Base-by-base conservation (phyloP, 2,329 filamentous ascomycete genomes). In the Plectosphaerella plurivora region DNA sequence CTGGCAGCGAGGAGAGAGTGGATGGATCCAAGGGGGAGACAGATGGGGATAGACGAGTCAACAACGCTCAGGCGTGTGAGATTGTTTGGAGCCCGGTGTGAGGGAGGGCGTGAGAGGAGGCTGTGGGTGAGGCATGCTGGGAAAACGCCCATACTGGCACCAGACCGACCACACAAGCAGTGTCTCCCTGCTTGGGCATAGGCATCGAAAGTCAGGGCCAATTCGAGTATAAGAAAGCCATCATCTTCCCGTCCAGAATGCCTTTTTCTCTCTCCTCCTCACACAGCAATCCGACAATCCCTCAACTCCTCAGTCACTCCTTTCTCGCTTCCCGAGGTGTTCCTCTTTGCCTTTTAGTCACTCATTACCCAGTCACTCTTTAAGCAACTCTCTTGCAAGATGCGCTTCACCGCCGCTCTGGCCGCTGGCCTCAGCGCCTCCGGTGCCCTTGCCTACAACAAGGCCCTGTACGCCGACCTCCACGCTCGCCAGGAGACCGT, bases 311-410 rank as follows among this genome's bases (percentile, higher is more conserved):
- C 48, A 50, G 20, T 18, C 24, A 4, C 22, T 41, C 44, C 48
- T 22, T 22, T 46, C 22, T 28, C 22, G 20, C 12, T 28, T 20
- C 41, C 41, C 18, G 41, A 39, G 47, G 47, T 49, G 18, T 50
- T 50, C 37, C 39, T 44, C 39, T 45, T 41, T 46, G 20, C 15
- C 25, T 46, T 46, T 22, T 14, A 25, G 44, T 46, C 44, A 46
- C 44, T 46, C 44, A 18, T 41, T 50, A 33, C 35, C 22, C 24
- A 50, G 48, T 50, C 48, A 41, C 48, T 50, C 48, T 33, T 45
- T 50, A 44, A 44, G 48, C 39, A 44, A 44, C 48, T 18, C 48
- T 37, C 39, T 35, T 39, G 15, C 25, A 50, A 18, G 28, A 50
- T 50, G 48, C 48, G 48, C 25, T 41, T 16, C 24, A 42, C 28